Conservation (phyloP, 768 basidiomycete genomes). For the Porpolomopsis calyptriformis region DNA sequence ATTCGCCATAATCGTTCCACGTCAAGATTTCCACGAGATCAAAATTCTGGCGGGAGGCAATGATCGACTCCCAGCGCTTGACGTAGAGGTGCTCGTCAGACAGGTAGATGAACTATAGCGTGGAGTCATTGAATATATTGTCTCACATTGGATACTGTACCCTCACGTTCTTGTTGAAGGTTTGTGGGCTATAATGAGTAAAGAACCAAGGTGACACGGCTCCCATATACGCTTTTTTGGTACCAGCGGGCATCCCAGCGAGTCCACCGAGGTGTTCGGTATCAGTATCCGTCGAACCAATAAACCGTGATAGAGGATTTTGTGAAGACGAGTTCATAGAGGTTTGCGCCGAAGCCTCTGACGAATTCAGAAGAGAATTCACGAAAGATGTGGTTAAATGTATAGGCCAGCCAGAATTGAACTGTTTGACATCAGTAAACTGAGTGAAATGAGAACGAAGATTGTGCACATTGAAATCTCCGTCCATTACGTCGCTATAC, state of each 20-base stretch:
- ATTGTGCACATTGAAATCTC: conserved; percentile 45
- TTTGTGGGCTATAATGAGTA: conserved; percentile 58
- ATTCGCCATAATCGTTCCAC: conserved; percentile 73
- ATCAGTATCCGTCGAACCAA: conserved; percentile 45
- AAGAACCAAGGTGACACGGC: conserved; percentile 72
- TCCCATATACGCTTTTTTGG: conserved; percentile 33
- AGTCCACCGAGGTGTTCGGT: conserved; percentile 40
- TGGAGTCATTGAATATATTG: conserved; percentile 1
- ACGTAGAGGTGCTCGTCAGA: conserved; percentile 59
- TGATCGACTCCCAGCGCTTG: conserved; percentile 57
- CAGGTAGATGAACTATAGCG: conserved; percentile 47
- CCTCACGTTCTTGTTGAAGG: conserved; percentile 65
- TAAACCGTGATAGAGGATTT: conserved; percentile 25
- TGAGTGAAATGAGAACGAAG: conserved; percentile 4
- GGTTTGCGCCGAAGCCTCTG: background rate
- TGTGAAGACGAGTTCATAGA: background rate
- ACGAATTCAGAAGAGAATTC: conserved; percentile 19
- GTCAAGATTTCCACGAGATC: conserved; percentile 52
- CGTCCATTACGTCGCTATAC: conserved; percentile 41
- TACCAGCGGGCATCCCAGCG: conserved; percentile 16
- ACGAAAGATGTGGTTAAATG: conserved; percentile 39
- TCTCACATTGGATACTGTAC: background rate
- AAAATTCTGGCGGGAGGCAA: conserved; percentile 43
- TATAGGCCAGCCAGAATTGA: conserved; percentile 75
- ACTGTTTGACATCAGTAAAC: conserved; percentile 29